Percentiles rank a stretch among this genome's conserved stretches.
Conservation (phyloP, 441 rosid species). For the Metrosideros polymorpha region DNA sequence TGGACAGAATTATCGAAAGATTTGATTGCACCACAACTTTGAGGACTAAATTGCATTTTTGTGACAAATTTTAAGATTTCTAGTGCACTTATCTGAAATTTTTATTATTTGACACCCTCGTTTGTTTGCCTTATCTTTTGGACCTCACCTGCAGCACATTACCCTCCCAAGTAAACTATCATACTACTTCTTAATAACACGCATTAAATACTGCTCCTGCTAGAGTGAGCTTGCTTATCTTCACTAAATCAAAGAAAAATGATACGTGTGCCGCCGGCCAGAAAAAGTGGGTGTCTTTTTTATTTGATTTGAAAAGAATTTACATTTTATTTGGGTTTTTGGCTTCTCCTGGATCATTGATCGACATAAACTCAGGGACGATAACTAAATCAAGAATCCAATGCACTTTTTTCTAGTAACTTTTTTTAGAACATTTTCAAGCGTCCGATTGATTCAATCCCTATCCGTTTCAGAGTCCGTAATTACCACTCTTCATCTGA, state of each 20-base stretch:
- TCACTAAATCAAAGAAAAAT: too few species aligned
- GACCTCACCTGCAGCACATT: background rate
- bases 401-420: background rate
- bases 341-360: too few species aligned
- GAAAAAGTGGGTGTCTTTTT: too few species aligned
- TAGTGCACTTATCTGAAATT: rapidly evolving
- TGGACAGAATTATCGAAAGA: rapidly evolving
- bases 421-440: background rate
- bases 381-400: background rate
- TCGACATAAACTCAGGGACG: too few species aligned
- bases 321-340: too few species aligned
- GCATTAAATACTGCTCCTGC: background rate
- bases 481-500: background rate
- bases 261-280: too few species aligned
- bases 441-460: background rate
- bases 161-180: background rate
- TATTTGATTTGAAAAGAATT: too few species aligned
- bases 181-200: background rate
- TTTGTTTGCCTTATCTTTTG: background rate
- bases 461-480: background rate
- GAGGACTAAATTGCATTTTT: rapidly evolving
- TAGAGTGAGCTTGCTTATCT: too few species aligned
- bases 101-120: background rate
- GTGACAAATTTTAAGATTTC: rapidly evolving
- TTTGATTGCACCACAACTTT: background rate